Conservation (phyloP, 257 asterid species). For the Solanum tacnaense region DNA sequence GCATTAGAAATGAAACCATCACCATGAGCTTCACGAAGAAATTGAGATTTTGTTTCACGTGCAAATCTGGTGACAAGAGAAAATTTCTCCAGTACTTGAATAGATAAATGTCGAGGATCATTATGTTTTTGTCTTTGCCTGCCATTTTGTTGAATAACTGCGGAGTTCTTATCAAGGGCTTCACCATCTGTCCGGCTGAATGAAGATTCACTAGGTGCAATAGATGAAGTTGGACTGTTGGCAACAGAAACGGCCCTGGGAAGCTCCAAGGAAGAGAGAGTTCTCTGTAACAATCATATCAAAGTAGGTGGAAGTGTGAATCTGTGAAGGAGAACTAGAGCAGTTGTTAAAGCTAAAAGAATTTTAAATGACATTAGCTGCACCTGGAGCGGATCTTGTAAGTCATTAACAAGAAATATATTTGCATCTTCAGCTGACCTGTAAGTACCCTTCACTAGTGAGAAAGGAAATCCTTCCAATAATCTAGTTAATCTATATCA, state of each 20-base stretch:
- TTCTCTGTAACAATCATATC: slow-evolving; percentile 41
- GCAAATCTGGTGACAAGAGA: slow-evolving; percentile 97
- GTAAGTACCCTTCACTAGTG: slow-evolving; percentile 16
- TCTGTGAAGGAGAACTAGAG: background rate
- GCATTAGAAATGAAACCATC: slow-evolving; percentile 53
- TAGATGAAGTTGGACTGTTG: slow-evolving; percentile 36
- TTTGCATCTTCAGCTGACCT: slow-evolving; percentile 97
- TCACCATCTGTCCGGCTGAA: slow-evolving; percentile 16
- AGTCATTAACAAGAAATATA: slow-evolving; percentile 88
- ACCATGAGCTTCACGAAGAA: slow-evolving; percentile 61
- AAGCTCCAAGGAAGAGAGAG: slow-evolving; percentile 89
- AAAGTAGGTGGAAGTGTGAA: background rate
- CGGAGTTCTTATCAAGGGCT: slow-evolving; percentile 28
- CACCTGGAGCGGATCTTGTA: slow-evolving; percentile 94
- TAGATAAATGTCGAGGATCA: slow-evolving; percentile 89
- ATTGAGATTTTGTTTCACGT: slow-evolving; percentile 97
- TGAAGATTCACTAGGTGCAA: slow-evolving; percentile 30
- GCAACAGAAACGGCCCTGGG: slow-evolving; percentile 59
- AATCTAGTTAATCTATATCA: background rate
- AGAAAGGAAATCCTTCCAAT: background rate
- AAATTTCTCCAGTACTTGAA: slow-evolving; percentile 90
- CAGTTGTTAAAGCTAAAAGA: background rate
- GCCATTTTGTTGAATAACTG: slow-evolving; percentile 42
- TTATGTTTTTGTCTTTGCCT: slow-evolving; percentile 47
- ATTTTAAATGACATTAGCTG: slow-evolving; percentile 8